A percentile compares a stretch with the other conserved stretches of the same genome.
These are phyloP conservation scores for Intubia oerlemansii DNA, from an alignment of 2,329 filamentous ascomycete species.

Conservation along the genomic window DNA sequence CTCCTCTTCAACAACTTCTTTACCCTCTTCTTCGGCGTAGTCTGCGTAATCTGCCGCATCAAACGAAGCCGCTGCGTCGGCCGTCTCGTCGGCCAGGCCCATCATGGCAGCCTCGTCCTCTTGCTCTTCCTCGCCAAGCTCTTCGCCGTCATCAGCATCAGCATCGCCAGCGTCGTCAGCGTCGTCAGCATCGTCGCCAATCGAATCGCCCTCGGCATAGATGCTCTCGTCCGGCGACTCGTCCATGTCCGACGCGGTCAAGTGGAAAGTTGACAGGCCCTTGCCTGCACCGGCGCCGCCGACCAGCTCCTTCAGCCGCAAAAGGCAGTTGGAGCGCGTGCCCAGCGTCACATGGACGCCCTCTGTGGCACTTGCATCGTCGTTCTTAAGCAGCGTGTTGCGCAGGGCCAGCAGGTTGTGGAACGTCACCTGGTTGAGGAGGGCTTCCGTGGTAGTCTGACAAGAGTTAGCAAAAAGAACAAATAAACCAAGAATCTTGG, in stretches of 20 bases:
- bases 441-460: conserved; percentile 8
- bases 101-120: conserved; percentile 3
- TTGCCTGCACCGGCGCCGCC: conserved; percentile 7
- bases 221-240: conserved; percentile 6
- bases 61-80: too few species aligned
- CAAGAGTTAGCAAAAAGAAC: conserved; percentile 1
- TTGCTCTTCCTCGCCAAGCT: conserved; percentile 4
- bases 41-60: too few species aligned
- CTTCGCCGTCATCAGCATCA: background rate
- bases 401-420: conserved; percentile 9
- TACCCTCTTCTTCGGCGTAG: too few species aligned
- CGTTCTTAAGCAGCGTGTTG: conserved; percentile 8
- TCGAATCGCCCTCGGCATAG: conserved; percentile 6
- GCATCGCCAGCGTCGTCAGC: conserved; percentile 6
- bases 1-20: too few species aligned
- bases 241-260: background rate
- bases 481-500: too few species aligned
- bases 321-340: conserved; percentile 8
- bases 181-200: conserved; percentile 4
- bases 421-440: conserved; percentile 9
- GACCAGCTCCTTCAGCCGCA: conserved; percentile 8
- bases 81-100: too few species aligned
- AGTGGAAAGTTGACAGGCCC: conserved; percentile 7
- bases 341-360: conserved; percentile 7
- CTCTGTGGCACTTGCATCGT: conserved; percentile 3